These are phyloP conservation scores for Salix udensis DNA, from an alignment of 345 rosid genomes.

Conservation along the genomic window DNA sequence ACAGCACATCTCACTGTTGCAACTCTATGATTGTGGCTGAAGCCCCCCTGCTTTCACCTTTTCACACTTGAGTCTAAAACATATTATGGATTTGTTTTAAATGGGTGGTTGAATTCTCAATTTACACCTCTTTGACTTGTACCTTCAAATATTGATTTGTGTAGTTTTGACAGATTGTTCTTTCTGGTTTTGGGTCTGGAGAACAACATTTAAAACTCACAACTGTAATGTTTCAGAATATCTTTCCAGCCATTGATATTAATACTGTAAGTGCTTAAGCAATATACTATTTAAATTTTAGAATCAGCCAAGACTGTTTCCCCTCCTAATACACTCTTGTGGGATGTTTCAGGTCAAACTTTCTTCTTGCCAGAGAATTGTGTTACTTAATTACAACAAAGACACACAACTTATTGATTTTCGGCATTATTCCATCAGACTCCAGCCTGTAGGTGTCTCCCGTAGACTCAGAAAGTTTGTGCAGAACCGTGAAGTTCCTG, in stretches of 20 bases:
- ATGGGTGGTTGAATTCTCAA: background rate
- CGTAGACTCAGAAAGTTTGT: constrained; percentile 84
- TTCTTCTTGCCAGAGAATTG: constrained; percentile 87
- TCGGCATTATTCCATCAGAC: constrained; percentile 82
- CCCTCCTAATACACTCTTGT: constrained; percentile 16
- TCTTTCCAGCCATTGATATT: constrained; percentile 85
- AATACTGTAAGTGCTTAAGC: constrained; percentile 63
- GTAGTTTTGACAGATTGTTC: constrained; percentile 67
- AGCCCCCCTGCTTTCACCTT: background rate
- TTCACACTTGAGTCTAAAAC: background rate
- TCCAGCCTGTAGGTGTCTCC: constrained; percentile 84
- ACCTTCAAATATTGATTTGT: background rate
- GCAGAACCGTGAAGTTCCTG: constrained; percentile 80
- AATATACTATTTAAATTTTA: constrained; percentile 4
- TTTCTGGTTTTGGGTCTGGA: constrained; percentile 82
- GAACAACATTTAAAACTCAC: constrained; percentile 84
- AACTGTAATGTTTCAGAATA: constrained; percentile 90
- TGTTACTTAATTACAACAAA: constrained; percentile 82
- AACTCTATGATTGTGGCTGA: background rate
- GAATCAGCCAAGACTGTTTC: constrained; percentile 6
- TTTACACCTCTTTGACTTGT: background rate
- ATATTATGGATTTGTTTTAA: background rate
- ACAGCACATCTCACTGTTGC: background rate
- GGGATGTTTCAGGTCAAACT: constrained; percentile 74
- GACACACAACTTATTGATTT: constrained; percentile 84